A percentile compares a stretch with the other conserved stretches of the same genome.
phyloP scores from a whole-genome alignment of 169 alveolate genomes.

The Eimeria tenella region DNA sequence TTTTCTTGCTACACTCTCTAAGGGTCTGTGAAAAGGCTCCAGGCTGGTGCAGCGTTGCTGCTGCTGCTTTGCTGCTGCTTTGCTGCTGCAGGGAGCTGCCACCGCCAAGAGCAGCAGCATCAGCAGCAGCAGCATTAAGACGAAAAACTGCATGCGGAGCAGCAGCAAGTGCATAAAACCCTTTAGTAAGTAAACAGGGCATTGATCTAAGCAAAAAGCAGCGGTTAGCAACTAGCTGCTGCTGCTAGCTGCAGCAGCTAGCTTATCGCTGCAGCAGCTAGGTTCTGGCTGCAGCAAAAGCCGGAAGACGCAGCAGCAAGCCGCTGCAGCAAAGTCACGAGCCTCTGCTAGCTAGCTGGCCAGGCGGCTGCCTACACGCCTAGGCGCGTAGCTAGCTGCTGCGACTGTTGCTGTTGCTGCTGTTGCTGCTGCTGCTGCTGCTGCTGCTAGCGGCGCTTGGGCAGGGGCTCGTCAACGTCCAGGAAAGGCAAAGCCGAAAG shows the following conservation, averaged over 20 bases:
- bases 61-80: neutral
- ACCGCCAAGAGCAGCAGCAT: neutral
- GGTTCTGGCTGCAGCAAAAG: neutral
- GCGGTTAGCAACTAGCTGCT: too few relatives aligned
- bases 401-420: neutral
- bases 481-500: neutral
- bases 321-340: neutral
- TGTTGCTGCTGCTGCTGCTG: too few relatives aligned
- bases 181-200: too few relatives aligned
- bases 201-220: too few relatives aligned
- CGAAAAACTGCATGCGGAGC: neutral
- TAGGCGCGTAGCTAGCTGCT: too few relatives aligned
- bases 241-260: neutral
- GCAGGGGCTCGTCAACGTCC: neutral
- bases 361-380: neutral
- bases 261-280: neutral
- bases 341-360: constrained; percentile 1
- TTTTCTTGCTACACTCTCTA: neutral
- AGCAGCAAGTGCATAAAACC: neutral
- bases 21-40: neutral
- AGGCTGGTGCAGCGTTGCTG: too few relatives aligned
- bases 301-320: constrained; percentile 4
- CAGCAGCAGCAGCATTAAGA: constrained; percentile 11
- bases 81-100: neutral
- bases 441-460: neutral